Base-by-base conservation (phyloP, 768 basidiomycete species). In the Dendrothele bispora region DNA sequence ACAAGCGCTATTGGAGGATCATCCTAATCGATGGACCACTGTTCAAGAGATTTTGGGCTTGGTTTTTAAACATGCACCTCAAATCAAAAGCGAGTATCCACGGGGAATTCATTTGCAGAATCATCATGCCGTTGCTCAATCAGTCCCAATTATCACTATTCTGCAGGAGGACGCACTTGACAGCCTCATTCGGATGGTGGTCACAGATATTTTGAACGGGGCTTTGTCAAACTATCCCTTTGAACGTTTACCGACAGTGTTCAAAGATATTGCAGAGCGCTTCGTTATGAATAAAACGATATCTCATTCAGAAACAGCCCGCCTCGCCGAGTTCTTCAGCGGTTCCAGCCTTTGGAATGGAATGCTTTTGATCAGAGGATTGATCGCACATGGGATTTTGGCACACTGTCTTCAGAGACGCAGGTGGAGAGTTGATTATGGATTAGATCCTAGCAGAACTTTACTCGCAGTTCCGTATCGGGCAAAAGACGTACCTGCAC, bases 371-470 rank as follows among this genome's bases (percentile, higher is more conserved):
- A 61, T 74, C 7, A 71, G 78, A 1, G 78, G 78, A 2, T 58
- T 80, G 2, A 46, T 80, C 26, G 69, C 62, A 0, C 58, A 63
- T 1, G 73, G 71, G 0, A 67, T 81, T 7, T 59, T 81, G 2
- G 30, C 59, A 2, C 69, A 70, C 39, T 58, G 60, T 1, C 56
- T 81, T 0, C 58, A 55, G 25, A 61, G 69, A 15, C 66, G 63
- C 38, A 68, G 76, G 10, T 80, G 77, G 75, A 56, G 78, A 25
- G 79, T 80, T 0, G 72, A 80, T 37, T 81, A 76, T 51, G 79
- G 79, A 2, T 67, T 78, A 4, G 72, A 74, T 39, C 54, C 54
- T 2, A 50, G 38, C 5, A 68, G 79, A 3, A 69, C 76, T 1
- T 58, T 73, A 52, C 65, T 80, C 1, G 77, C 78, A 1, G 77